Conservation (phyloP, 441 rosid genomes). For the Metrosideros polymorpha region DNA sequence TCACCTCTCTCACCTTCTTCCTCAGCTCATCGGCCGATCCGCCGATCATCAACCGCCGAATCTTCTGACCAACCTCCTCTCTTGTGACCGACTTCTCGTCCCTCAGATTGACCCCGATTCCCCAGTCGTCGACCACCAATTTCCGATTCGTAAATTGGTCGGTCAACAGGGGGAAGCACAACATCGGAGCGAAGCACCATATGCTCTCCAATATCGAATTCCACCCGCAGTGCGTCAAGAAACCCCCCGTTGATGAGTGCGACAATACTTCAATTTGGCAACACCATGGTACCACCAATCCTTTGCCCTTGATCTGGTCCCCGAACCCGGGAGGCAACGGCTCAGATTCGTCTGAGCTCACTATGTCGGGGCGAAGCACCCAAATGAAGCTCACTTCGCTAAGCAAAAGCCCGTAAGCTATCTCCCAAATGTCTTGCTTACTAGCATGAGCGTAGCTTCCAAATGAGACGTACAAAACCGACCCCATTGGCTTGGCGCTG, state of each 20-base stretch:
- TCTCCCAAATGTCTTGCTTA: conserved; percentile 27
- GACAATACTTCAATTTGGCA: conserved; percentile 40
- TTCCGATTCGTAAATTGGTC: conserved; percentile 64
- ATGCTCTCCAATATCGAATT: conserved; percentile 51
- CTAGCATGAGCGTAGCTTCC: conserved; percentile 43
- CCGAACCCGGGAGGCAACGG: conserved; percentile 37
- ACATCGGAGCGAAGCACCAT: conserved; percentile 42
- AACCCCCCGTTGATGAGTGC: conserved; percentile 47
- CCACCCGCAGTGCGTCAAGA: conserved; percentile 65
- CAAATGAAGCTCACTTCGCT: conserved; percentile 46
- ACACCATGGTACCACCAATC: conserved; percentile 58
- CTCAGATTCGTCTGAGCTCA: conserved; percentile 23
- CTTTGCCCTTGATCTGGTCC: conserved; percentile 20
- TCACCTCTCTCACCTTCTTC: conserved; percentile 26
- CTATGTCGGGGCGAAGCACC: conserved; percentile 48
- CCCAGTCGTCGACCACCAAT: conserved; percentile 64
- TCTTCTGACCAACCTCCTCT: conserved; percentile 30
- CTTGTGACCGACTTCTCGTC: conserved; percentile 18
- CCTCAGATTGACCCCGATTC: conserved; percentile 43
- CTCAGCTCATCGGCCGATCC: conserved; percentile 20
- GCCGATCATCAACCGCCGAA: conserved; percentile 33
- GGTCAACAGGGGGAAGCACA: conserved; percentile 45
- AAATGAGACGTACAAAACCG: conserved; percentile 47
- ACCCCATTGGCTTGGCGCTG: conserved; percentile 28
- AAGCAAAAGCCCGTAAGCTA: conserved; percentile 36